Percentiles rank a stretch among this genome's conserved stretches.
These are phyloP conservation scores for Alloteropsis angusta DNA, from an alignment of 202 grass and related monocot species.

Conservation along the genomic window DNA sequence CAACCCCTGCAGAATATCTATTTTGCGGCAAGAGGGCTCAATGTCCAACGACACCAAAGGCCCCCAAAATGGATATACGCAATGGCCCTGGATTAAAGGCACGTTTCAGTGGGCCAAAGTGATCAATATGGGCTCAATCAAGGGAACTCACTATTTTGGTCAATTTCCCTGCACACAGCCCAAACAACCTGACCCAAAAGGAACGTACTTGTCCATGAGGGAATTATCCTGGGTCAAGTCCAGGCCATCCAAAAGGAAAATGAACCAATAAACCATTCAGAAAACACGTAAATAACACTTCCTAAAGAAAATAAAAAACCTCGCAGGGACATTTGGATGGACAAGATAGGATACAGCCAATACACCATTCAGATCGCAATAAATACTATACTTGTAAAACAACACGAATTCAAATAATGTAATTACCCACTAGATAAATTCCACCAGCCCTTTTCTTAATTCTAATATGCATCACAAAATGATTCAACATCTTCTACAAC, in stretches of 20 bases:
- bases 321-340: neutral
- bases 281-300: neutral
- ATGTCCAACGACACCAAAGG: neutral
- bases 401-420: neutral
- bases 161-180: neutral
- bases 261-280: too few species aligned
- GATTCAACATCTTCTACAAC: neutral
- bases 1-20: neutral
- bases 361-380: neutral
- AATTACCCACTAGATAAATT: neutral
- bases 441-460: neutral
- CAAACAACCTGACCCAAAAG: neutral
- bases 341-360: neutral
- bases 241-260: neutral
- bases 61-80: neutral
- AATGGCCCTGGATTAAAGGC: neutral
- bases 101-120: conserved; percentile 3
- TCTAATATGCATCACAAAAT: neutral
- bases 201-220: neutral
- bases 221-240: neutral
- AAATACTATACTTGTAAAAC: neutral
- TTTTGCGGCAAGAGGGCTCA: neutral
- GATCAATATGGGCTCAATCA: neutral
- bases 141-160: neutral
- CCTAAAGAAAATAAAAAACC: neutral